Conservation (phyloP, 2,329 filamentous ascomycete species). For the Colletotrichum euphorbiae region DNA sequence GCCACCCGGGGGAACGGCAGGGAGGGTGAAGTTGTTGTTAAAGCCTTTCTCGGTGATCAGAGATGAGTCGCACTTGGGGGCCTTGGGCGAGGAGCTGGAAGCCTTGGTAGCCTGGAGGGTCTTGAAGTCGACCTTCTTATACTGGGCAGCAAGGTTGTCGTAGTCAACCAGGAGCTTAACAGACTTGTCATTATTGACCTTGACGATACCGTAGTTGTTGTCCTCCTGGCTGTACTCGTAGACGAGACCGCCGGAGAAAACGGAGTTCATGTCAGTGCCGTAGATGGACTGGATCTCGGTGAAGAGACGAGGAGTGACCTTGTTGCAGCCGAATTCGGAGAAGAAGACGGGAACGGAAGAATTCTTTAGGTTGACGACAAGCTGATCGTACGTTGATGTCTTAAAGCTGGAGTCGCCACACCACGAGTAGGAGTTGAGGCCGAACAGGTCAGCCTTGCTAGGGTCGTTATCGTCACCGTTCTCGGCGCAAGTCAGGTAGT, state of each 20-base stretch:
- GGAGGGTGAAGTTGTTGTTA: conserved; percentile 83
- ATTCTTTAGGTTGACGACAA: conserved; percentile 73
- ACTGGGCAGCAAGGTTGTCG: conserved; percentile 80
- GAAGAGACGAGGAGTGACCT: conserved; percentile 76
- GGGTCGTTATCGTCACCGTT: conserved; percentile 65
- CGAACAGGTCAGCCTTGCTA: conserved; percentile 79
- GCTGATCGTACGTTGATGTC: conserved; percentile 70
- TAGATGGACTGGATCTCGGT: conserved; percentile 82
- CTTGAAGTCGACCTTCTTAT: conserved; percentile 78
- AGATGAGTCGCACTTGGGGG: conserved; percentile 73
- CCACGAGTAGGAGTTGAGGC: conserved; percentile 80
- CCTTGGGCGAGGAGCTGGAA: conserved; percentile 58
- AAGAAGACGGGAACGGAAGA: conserved; percentile 82
- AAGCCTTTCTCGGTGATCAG: conserved; percentile 78
- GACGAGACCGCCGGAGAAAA: conserved; percentile 81
- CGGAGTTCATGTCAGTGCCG: conserved; percentile 73
- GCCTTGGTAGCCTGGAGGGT: conserved; percentile 73
- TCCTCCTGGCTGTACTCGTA: conserved; percentile 84
- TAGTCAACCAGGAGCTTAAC: conserved; percentile 73
- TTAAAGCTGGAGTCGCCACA: conserved; percentile 74
- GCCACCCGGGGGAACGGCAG: conserved; percentile 73
- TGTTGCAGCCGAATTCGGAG: conserved; percentile 85
- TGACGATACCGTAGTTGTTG: conserved; percentile 74
- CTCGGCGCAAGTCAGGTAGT: conserved; percentile 77
- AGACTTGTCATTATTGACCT: conserved; percentile 67